These are phyloP conservation scores for Podospora fimiseda DNA, from an alignment of 495 filamentous ascomycete species.

Conservation along the genomic window DNA sequence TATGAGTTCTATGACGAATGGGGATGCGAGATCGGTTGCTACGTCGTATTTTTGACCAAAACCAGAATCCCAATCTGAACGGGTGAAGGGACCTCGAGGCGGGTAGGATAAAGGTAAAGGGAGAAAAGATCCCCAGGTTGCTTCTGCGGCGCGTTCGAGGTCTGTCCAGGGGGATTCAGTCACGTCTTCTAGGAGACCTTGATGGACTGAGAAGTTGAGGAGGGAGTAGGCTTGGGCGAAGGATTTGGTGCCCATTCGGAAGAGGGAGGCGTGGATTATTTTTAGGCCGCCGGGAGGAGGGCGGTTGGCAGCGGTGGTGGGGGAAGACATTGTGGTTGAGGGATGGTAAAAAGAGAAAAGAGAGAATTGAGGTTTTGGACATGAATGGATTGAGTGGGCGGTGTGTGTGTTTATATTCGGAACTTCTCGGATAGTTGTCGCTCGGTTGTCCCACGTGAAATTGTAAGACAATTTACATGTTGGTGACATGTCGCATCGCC, in stretches of 20 bases:
- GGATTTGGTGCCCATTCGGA: slow-evolving; percentile 18
- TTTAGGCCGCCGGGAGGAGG: background rate
- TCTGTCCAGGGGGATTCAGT: slow-evolving; percentile 11
- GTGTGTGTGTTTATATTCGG: too few species aligned
- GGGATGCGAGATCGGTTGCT: slow-evolving; percentile 29
- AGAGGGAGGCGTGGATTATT: slow-evolving; percentile 9
- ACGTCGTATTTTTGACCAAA: slow-evolving; percentile 34
- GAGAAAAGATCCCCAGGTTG: slow-evolving; percentile 17
- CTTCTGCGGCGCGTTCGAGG: slow-evolving; percentile 20
- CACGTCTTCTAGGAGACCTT: slow-evolving; percentile 8
- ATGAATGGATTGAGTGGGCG: too few species aligned
- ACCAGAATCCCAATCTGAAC: slow-evolving; percentile 37
- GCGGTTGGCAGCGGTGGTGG: too few species aligned
- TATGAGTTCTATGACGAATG: slow-evolving; percentile 36
- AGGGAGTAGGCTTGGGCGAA: slow-evolving; percentile 15
- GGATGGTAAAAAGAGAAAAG: too few species aligned
- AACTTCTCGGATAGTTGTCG: too few species aligned
- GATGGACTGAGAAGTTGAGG: slow-evolving; percentile 20
- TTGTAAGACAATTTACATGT: too few species aligned
- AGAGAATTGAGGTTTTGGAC: too few species aligned
- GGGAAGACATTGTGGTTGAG: too few species aligned
- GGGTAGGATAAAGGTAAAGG: too few species aligned
- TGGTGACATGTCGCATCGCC: too few species aligned
- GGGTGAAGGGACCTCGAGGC: slow-evolving; percentile 9
- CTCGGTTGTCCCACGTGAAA: too few species aligned